Evolutionary conservation across 2,329 filamentous ascomycete species (phyloP), one percentile per base, ranked within the genome.

Genomic region (Colletotrichum neosansevieriae): DNA sequence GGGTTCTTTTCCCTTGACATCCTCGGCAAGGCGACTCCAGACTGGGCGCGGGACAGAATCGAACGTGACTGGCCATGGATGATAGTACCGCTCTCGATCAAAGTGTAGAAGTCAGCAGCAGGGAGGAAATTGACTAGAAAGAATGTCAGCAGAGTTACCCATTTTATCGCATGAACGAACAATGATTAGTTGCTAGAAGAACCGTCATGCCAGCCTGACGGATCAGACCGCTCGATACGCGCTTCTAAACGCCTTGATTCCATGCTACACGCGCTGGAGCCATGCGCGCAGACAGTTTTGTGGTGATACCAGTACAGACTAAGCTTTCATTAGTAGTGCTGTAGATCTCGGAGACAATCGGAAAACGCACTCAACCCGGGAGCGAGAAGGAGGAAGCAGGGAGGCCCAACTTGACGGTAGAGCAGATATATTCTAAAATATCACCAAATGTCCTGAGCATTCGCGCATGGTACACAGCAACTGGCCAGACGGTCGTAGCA

Each of bases 111-210:
- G 32, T 76, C 72, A 1, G 76, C 74, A 0, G 69, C 68, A 1
- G 70, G 54, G 1, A 77, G 45, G 15, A 75, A 76, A 9, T 74
- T 66, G 24, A 72, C 75, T 76, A 9, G 0, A 54, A 58, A 12
- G 2, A 4, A 5, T 11, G 49, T 63, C 29, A 67, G 70, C 47
- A 44, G 19, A 15, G 2, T 24, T 24, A 4, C 9, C 3, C 2
- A 2, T 24, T 36, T 11, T 4, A 34, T 24, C 3, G n/a, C 10
- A 40, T 40, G 58, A 21, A 69, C 74, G 70, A 73, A 75, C 77
- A 72, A 1, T 78, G 76, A 58, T 83, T 81, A 0, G 83, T 83
- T 2, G 79, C 79, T 4, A 86, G 72, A 1, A 87, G 66, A 1
- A 83, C 80, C 0, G 82, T 84, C 7, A 76, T 75, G 0, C 76